phyloP scores from a whole-genome alignment of 768 basidiomycete genomes.

The Floccularia luteovirens region DNA sequence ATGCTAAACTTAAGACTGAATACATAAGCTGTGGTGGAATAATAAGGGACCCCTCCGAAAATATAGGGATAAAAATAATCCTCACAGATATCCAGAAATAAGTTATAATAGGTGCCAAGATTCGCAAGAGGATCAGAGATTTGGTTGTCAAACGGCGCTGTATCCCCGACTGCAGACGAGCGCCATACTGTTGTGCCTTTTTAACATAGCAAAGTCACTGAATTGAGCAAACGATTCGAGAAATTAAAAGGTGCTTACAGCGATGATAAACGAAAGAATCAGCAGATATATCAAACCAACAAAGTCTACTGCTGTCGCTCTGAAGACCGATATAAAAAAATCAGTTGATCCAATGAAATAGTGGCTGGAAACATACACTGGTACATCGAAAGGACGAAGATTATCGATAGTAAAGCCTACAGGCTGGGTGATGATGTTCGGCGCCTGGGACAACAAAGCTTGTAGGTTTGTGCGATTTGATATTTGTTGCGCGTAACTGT shows the following conservation, averaged over 20 bases:
- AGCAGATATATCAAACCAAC: constrained; percentile 48
- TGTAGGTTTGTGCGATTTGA: constrained; percentile 19
- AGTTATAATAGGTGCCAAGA: constrained; percentile 14
- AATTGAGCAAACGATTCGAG: background rate
- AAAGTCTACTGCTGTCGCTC: constrained; percentile 44
- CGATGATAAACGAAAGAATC: constrained; percentile 37
- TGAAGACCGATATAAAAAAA: constrained; percentile 9
- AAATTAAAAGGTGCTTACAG: constrained; percentile 18
- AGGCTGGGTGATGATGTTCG: constrained; percentile 40
- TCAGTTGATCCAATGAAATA: background rate
- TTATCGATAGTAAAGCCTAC: constrained; percentile 41
- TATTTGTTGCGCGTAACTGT: constrained; percentile 18
- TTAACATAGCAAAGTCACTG: background rate
- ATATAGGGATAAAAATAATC: background rate
- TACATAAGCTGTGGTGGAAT: constrained; percentile 38
- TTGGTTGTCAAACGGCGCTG: constrained; percentile 14
- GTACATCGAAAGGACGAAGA: constrained; percentile 47
- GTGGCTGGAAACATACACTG: constrained; percentile 34
- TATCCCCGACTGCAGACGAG: constrained; percentile 21
- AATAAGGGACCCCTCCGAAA: background rate
- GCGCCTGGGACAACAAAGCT: constrained; percentile 34
- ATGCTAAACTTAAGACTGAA: constrained; percentile 51
- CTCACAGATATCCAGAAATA: constrained; percentile 24
- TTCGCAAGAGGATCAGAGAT: constrained; percentile 19
- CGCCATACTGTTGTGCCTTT: constrained; percentile 22